Conservation (phyloP, 768 basidiomycete species). For the Saitozyma podzolica region DNA sequence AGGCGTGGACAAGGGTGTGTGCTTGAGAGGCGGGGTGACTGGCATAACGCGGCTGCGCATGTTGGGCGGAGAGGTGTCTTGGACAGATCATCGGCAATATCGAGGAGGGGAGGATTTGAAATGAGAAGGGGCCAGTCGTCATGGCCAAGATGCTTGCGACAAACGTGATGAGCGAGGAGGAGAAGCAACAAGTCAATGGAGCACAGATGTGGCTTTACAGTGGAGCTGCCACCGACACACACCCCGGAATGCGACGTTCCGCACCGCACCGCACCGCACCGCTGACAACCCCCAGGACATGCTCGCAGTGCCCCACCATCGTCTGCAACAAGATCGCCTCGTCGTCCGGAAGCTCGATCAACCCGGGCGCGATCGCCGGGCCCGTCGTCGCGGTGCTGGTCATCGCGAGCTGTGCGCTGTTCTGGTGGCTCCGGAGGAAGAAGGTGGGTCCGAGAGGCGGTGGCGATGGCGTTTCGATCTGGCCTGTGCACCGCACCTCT, state of each 20-base stretch:
- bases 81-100: too few relatives aligned
- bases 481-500: too few relatives aligned
- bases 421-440: conserved; percentile 46
- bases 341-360: conserved; percentile 26
- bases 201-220: too few relatives aligned
- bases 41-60: neutral
- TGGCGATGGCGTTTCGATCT: neutral
- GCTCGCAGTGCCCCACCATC: conserved; percentile 46
- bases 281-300: conserved; percentile 34
- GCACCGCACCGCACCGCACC: neutral
- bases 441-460: conserved; percentile 33
- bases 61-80: too few relatives aligned
- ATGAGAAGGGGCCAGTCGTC: too few relatives aligned
- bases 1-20: neutral
- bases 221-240: too few relatives aligned
- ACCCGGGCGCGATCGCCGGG: conserved; percentile 49
- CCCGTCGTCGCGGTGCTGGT: conserved; percentile 49
- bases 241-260: too few relatives aligned
- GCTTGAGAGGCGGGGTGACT: neutral
- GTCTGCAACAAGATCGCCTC: conserved; percentile 36
- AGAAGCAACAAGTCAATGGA: too few relatives aligned
- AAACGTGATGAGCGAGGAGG: too few relatives aligned
- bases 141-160: too few relatives aligned
- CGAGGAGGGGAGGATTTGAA: neutral
- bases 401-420: conserved; percentile 46